Evolutionary conservation across 371 early-diverging fungal species (phyloP), one percentile per base, ranked within the genome.

Genomic region (Lichtheimia ornata): DNA sequence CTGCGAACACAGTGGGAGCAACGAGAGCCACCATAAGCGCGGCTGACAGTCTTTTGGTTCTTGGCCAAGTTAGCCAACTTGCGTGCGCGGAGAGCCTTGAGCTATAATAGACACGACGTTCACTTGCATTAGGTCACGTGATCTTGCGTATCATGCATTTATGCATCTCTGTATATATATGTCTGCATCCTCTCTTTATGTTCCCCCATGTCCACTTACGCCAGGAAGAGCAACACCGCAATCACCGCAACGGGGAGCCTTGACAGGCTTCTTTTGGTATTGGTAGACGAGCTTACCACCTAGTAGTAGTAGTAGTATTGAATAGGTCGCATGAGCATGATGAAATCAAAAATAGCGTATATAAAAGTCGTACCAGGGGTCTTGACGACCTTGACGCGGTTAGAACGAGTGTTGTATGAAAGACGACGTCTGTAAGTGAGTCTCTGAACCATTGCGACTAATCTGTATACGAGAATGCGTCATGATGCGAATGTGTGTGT

Each of bases 401-500:
- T 98, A 74, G 96, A 96, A 80, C 91, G 91, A 81, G 98, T 98
- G 94, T 97, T 97, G 94, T 97, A 98, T 71, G 97, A 95, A 71
- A 94, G 86, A 73, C 96, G 92, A 70, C 97, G 92, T 79, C 97
- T 89, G 90, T 97, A 98, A 59, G 93, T 95, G 66, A 97, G 88
- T 84, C 98, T 93, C 83, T 96, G 96, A 77, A 80, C 87, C 89
- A 88, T 88, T 78, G 70, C 72, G 66, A 63, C 58, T 20, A 27
- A 50, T 56, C 57, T 56, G 28, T 42, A 24, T 14, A 28, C 28
- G 7, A 4, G 3, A 28, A 35, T 9, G 35, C 35, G 35, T 35
- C 35, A 35, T 35, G 35, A 35, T 9, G 35, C 11, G 35, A 35
- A 35, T 35, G 11, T 9, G 11, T 9, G 35, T 22, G 2, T 22